Evolutionary conservation across 345 rosid species (phyloP), one percentile per base, ranked within the genome.

Genomic region (Bretschneidera sinensis): DNA sequence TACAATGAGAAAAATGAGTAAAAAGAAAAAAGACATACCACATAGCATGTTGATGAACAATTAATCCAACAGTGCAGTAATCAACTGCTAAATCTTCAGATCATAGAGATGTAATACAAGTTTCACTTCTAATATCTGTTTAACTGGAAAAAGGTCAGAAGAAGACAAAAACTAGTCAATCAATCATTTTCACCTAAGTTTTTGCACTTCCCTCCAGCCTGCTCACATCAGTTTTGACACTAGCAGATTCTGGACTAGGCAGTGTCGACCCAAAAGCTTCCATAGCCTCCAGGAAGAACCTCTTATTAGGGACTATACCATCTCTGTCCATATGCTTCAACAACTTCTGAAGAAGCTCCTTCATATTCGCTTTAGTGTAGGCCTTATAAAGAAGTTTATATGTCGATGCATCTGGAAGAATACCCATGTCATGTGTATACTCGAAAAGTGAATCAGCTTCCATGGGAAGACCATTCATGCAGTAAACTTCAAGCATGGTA

Each of bases 351-450:
- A 87, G 72, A 57, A 82, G 83, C 66, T 84, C 85, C 80, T 89
- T 92, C 77, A 70, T 80, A 55, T 84, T 77, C 60, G 88, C 85
- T 74, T 83, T 87, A 6, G 89, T 84, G 66, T 79, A 92, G 56
- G 95, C 89, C 77, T 74, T 92, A 45, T 89, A 92, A 13, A 92
- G 83, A 76, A 92, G 87, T 68, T 80, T 92, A 77, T 92, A 92
- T 6, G 98, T 81, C 0, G 98, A 82, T 23, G 86, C 72, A 73
- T 81, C 71, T 1, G 81, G 85, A 58, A 24, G 51, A 64, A 85
- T 72, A 55, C 86, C 78, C 18, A 71, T 50, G 21, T 33, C 64
- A 51, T 35, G 71, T 35, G 85, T 83, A 28, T 62, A 60, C 20
- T 81, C 60, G 51, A 89, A 80, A 5, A 89, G 88, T 57, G 52